Base-by-base conservation (phyloP, 2,329 filamentous ascomycete species). In the Fusarium fujikuroi region DNA sequence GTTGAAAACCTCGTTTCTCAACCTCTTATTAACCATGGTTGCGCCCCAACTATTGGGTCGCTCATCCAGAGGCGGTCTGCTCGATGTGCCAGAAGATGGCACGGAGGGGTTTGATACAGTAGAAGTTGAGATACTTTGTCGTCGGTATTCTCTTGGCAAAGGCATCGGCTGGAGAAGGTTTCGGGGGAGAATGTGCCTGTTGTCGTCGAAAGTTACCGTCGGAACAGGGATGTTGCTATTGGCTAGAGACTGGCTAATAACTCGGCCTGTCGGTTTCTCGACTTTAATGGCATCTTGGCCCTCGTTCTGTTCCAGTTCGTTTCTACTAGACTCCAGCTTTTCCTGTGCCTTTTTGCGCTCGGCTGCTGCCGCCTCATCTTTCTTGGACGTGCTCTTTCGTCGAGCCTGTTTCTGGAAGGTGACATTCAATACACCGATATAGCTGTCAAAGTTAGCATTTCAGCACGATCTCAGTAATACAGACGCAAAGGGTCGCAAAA, bases 381-480 rank as follows among this genome's bases (percentile, higher is more conserved):
- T 87, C 72, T 84, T 89, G 60, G 84, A 81, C 2, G 83, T 85
- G 39, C 88, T 90, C 77, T 86, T 90, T 54, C 89, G 91, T 62
- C 94, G 93, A 4, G 90, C 87, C 65, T 91, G 91, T 80, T 97
- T 97, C 57, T 95, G 94, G 80, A 97, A 98, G 0, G 95, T 98
- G 25, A 98, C 95, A 81, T 98, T 98, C 57, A 99, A 85, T 46
- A 99, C 96, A 71, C 96, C 96, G 77, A 99, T 98, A 78, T 99
- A 98, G 80, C 94, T 97, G 81, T 5, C 43, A n/a, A 49, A 30
- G 66, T 75, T 70, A 76, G 64, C 60, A 54, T 50, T 52, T 30
- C 43, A 23, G 37, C 34, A 54, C 25, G 40, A 32, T 46, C 14
- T 62, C 21, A 44, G 37, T 15, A 11, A 10, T 12, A n/a, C 47